Evolutionary conservation across 2,329 filamentous ascomycete species (phyloP).

Genomic region (Xylariales sp.): DNA sequence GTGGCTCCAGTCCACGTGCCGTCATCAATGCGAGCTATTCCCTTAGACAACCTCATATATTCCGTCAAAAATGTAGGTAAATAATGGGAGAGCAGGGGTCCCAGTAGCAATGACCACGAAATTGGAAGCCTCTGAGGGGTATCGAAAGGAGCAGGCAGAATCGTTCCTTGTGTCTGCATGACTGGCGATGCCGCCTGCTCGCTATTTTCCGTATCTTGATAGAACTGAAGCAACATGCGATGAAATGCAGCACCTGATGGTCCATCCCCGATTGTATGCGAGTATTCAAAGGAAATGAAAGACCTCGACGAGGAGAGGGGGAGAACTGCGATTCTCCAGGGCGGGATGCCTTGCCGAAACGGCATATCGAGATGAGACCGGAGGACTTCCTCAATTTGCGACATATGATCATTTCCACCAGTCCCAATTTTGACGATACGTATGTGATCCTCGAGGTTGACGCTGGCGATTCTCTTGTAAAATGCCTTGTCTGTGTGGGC

Average conservation of each 20-base stretch:
- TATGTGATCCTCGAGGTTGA: conserved; percentile 36
- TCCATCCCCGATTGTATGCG: conserved; percentile 39
- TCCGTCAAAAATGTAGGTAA: conserved; percentile 28
- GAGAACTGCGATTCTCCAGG: conserved; percentile 37
- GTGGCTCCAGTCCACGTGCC: conserved; percentile 28
- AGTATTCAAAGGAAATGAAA: conserved; percentile 35
- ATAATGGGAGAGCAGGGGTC: conserved; percentile 29
- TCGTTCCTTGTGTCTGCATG: conserved; percentile 9
- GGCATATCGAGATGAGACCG: conserved; percentile 27
- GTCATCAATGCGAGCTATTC: conserved; percentile 17
- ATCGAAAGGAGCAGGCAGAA: conserved; percentile 32
- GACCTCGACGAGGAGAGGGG: conserved; percentile 16
- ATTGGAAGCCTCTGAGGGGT: conserved; percentile 31
- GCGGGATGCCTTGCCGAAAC: conserved; percentile 24
- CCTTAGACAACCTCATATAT: conserved; percentile 26
- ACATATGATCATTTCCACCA: background rate
- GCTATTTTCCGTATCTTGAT: conserved; percentile 1
- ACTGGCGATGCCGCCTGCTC: conserved; percentile 3
- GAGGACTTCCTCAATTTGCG: conserved; percentile 19
- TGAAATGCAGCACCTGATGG: conserved; percentile 37
- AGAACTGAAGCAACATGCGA: conserved; percentile 27
- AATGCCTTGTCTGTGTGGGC: conserved; percentile 30
- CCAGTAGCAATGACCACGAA: conserved; percentile 38
- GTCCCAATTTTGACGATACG: conserved; percentile 14
- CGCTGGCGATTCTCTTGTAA: conserved; percentile 20